Percentiles rank a stretch among this genome's conserved stretches.
phyloP scores from a whole-genome alignment of 441 rosid species.

The Pelargonium citronellum region DNA sequence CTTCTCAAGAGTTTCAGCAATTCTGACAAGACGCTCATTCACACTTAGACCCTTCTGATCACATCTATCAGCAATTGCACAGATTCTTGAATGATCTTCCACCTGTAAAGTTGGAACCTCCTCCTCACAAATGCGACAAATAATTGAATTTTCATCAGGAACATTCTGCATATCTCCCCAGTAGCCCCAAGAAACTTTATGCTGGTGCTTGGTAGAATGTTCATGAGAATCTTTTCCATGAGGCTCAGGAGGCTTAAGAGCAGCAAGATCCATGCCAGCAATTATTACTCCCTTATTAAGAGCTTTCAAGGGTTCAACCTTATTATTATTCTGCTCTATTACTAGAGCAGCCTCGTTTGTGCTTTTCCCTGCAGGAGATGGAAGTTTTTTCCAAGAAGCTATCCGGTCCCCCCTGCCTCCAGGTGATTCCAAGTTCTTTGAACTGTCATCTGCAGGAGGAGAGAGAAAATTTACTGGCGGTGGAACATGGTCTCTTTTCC shows the following conservation, averaged over 20 bases:
- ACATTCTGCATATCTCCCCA: constrained; percentile 73
- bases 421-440: constrained; percentile 58
- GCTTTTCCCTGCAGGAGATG: constrained; percentile 61
- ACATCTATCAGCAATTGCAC: constrained; percentile 88
- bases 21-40: constrained; percentile 76
- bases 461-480: constrained; percentile 37
- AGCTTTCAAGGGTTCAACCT: constrained; percentile 41
- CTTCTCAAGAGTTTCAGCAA: constrained; percentile 88
- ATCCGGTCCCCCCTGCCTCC: constrained; percentile 51
- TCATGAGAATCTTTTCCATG: constrained; percentile 58
- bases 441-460: constrained; percentile 33
- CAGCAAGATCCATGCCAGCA: constrained; percentile 39
- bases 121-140: constrained; percentile 97
- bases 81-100: constrained; percentile 91
- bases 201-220: constrained; percentile 63
- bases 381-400: constrained; percentile 86
- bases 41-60: constrained; percentile 80
- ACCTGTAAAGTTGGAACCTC: constrained; percentile 81
- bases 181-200: constrained; percentile 82
- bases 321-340: constrained; percentile 47
- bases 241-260: constrained; percentile 42
- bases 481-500: constrained; percentile 51
- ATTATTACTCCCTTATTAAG: constrained; percentile 33
- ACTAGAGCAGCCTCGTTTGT: constrained; percentile 44
- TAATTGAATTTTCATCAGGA: constrained; percentile 73